Evolutionary conservation across 257 asterid species (phyloP), one percentile per base, ranked within the genome.

Genomic region (Ehretia macrophylla): DNA sequence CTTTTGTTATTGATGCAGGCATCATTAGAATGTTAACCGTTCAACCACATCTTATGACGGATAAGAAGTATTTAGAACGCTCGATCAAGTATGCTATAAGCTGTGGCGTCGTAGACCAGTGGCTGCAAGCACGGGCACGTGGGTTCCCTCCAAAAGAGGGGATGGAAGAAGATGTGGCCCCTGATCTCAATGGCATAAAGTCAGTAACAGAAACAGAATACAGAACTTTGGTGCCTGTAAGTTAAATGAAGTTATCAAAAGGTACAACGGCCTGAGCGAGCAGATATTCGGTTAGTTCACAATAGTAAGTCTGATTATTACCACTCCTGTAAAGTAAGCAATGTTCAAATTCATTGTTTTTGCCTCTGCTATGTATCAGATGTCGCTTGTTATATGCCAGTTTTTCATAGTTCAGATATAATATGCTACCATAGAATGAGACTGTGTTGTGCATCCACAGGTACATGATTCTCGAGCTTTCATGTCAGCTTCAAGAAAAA

Each of bases 71-170:
- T 72, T 74, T 92, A 81, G 95, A 88, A 67, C 77, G 37, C 19
- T 69, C 93, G 1, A 70, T 83, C 56, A 85, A 74, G 76, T 92
- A 85, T 35, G 98, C 95, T 16, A 82, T 92, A 35, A 88, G 75
- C 79, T 92, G 98, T 22, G 98, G 97, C 10, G 85, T 88, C 5
- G 66, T 80, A 51, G 95, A 92, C 53, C 98, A 92, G 63, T 92
- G 98, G 98, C 69, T 77, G 12, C 82, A 77, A 69, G 95, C 90
- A 2, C 79, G 87, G 22, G 59, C 58, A 12, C 72, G 72, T n/a
- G 98, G 98, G 38, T 86, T 52, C 75, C 98, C 98, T 39, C 82
- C 93, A 3, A 92, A 88, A 75, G 88, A 92, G 82, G 97, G 95
- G 52, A 84, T 81, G 88, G 95, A 91, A 44, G 77, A 61, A 14